Evolutionary conservation across 768 basidiomycete genomes (phyloP), one percentile per base, ranked within the genome.

Genomic region (Scleroderma bovista): DNA sequence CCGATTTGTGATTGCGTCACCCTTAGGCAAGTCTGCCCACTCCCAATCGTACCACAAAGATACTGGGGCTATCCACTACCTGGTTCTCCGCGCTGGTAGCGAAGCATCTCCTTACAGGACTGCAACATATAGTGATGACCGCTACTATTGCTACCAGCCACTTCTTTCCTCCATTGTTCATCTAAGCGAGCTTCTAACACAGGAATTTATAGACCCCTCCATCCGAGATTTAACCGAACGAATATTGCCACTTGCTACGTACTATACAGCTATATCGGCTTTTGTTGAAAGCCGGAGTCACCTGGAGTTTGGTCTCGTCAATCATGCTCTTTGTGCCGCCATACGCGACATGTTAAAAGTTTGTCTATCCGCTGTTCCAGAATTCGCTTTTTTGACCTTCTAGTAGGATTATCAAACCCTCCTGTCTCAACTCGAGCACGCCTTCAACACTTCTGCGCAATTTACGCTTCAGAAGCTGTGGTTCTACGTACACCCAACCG

Each of bases 381-480:
- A 7, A 16, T 41, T 24, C 31, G 2, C 4, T 7, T 17, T 56
- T 20, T 57, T 34, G 51, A 17, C 15, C 19, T 44, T 10, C 47
- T 32, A 1, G 2, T 57, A 92, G 87, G 95, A 98, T 60, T 96
- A 99, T 63, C 88, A 93, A 74, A 88, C 92, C 7, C 79, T 99
- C 9, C 73, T 96, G 20, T 91, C 93, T 9, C 95, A 96, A 62
- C 82, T 98, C 15, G 96, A 99, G 67, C 87, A 95, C 56, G 85
- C 91, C 5, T 98, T 93, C 75, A 86, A 86, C 58, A 81, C 87
- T 0, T 91, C 92, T 0, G 74, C 90, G 0, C 77, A 78, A 46
- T 97, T 98, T 66, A 88, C 93, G 11, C 77, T 99, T 0, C 96
- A 97, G 67, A 94, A 93, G 54, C 80, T 95, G n/a, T 96, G 92